Conservation (phyloP, 306 rosid genomes). For the Senna siamea region DNA sequence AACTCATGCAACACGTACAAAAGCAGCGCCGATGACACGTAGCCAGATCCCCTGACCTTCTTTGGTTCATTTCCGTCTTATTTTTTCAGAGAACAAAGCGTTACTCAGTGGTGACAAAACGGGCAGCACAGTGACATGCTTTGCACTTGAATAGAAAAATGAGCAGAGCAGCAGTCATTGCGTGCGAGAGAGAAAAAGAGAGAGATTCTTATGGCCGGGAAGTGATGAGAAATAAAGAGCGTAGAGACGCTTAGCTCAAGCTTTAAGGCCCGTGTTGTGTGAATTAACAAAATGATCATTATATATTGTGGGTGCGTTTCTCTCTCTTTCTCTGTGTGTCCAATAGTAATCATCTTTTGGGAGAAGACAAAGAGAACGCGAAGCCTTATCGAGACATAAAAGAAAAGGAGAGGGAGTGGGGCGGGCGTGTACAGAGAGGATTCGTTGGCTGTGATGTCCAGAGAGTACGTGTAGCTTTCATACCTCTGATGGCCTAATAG, state of each 20-base stretch:
- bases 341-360: neutral
- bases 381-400: neutral
- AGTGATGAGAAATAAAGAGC: neutral
- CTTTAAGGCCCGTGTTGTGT: neutral
- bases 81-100: no score
- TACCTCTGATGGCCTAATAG: neutral
- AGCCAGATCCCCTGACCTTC: conserved; percentile 14
- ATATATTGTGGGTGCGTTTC: no score
- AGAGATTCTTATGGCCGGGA: neutral
- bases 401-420: neutral
- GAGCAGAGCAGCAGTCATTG: neutral
- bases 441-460: conserved; percentile 16
- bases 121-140: no score
- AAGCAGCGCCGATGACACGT: conserved; percentile 39
- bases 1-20: conserved; percentile 44
- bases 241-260: neutral
- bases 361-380: conserved; percentile 24
- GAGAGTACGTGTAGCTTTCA: neutral
- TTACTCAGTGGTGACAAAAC: no score
- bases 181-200: neutral
- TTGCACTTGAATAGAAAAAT: neutral
- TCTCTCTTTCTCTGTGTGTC: neutral
- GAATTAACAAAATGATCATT: neutral
- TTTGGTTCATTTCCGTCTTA: no score
- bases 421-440: neutral